Percentiles rank a stretch among this genome's conserved stretches.
Evolutionary conservation across 2,329 filamentous ascomycete genomes (phyloP).

Genomic region (Amauroascus verrucosus): DNA sequence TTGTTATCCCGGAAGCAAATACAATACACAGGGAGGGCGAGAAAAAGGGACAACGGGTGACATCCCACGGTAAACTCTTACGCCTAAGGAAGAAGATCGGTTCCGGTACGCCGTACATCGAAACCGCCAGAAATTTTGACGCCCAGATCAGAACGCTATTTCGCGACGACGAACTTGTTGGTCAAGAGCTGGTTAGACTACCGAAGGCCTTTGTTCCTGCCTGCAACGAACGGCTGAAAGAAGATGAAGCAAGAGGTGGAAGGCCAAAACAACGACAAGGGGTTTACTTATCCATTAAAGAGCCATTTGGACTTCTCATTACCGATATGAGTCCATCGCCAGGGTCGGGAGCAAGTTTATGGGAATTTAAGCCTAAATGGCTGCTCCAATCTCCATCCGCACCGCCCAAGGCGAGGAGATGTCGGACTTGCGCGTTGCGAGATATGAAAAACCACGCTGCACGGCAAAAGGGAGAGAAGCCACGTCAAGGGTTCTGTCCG

Average conservation of each 20-base stretch:
- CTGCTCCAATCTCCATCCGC: slow-evolving; percentile 64
- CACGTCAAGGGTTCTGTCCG: slow-evolving; percentile 48
- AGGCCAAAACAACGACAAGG: slow-evolving; percentile 43
- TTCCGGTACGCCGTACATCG: slow-evolving; percentile 44
- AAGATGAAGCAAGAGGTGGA: slow-evolving; percentile 35
- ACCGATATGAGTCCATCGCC: slow-evolving; percentile 56
- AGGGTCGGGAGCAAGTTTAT: slow-evolving; percentile 32
- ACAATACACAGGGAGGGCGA: slow-evolving; percentile 15
- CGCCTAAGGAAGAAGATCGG: slow-evolving; percentile 51
- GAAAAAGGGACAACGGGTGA: slow-evolving; percentile 14
- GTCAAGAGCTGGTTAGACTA: slow-evolving; percentile 46
- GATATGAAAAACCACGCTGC: slow-evolving; percentile 39
- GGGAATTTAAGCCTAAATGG: slow-evolving; percentile 83
- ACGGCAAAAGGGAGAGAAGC: slow-evolving; percentile 22
- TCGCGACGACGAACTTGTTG: slow-evolving; percentile 43
- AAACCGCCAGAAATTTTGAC: slow-evolving; percentile 34
- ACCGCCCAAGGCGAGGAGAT: slow-evolving; percentile 52
- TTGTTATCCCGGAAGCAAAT: slow-evolving; percentile 35
- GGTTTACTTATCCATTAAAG: slow-evolving; percentile 45
- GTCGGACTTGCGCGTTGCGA: slow-evolving; percentile 61
- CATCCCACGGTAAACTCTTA: slow-evolving; percentile 42
- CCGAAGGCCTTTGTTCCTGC: slow-evolving; percentile 35
- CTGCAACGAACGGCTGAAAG: slow-evolving; percentile 47
- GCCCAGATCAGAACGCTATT: slow-evolving; percentile 46
- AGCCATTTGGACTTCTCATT: slow-evolving; percentile 56